These are phyloP conservation scores for Cystobasidiaceae sp. DNA, from an alignment of 1,284 basidiomycete genomes.

Conservation along the genomic window DNA sequence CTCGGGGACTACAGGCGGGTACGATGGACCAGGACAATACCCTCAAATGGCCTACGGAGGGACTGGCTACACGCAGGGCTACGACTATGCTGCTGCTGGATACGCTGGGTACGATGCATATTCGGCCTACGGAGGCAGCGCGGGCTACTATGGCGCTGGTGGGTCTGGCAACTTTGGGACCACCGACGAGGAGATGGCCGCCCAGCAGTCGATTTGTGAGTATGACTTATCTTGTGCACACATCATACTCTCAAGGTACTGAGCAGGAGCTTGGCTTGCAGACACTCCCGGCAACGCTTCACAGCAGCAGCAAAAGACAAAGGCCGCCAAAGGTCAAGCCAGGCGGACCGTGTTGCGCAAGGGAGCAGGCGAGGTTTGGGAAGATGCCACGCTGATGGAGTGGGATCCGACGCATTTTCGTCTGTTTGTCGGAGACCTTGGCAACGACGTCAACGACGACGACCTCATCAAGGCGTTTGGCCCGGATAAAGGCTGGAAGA, in stretches of 20 bases:
- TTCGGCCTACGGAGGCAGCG: neutral
- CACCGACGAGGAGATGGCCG: slow-evolving; percentile 18
- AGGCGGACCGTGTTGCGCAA: slow-evolving; percentile 89
- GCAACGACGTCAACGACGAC: slow-evolving; percentile 95
- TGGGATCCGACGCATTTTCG: slow-evolving; percentile 99
- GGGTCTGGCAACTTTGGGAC: neutral
- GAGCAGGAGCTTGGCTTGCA: neutral
- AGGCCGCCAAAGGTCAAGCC: slow-evolving; percentile 82
- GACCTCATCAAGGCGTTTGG: slow-evolving; percentile 45
- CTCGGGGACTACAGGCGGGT: neutral
- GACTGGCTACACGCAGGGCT: slow-evolving; percentile 1
- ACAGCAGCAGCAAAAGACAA: slow-evolving; percentile 42
- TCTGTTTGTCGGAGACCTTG: slow-evolving; percentile 94
- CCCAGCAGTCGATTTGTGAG: slow-evolving; percentile 30
- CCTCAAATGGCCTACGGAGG: no score
- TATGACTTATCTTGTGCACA: neutral
- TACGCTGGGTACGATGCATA: slow-evolving; percentile 18
- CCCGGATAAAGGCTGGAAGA: slow-evolving; percentile 27
- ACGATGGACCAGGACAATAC: neutral
- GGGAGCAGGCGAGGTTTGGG: slow-evolving; percentile 93
- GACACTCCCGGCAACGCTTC: slow-evolving; percentile 13
- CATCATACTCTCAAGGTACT: neutral
- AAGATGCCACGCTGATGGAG: slow-evolving; percentile 91
- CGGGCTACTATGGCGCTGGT: slow-evolving; percentile 6
- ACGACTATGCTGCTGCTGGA: slow-evolving; percentile 7